Conservation (phyloP, 352 stramenopile species). For the Phytophthora pistaciae region DNA sequence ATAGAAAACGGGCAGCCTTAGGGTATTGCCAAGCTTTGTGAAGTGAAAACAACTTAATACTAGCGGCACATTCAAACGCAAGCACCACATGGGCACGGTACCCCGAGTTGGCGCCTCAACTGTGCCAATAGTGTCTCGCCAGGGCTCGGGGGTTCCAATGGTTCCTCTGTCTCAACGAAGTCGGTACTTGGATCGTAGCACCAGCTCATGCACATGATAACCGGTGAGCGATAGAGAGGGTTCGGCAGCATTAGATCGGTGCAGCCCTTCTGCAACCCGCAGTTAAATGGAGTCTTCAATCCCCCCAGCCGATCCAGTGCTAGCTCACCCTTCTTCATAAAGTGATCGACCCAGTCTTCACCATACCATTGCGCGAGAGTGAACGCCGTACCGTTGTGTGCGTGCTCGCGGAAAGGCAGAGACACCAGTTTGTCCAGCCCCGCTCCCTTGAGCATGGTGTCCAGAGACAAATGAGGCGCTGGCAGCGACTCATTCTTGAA, state of each 20-base stretch:
- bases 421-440: constrained; percentile 29
- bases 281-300: constrained; percentile 14
- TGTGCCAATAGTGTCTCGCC: neutral
- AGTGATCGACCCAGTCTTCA: constrained; percentile 34
- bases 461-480: neutral
- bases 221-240: constrained; percentile 22
- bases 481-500: neutral
- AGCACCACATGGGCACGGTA: too few species aligned
- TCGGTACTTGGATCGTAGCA: constrained; percentile 26
- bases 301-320: constrained; percentile 5
- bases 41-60: too few species aligned
- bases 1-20: too few species aligned
- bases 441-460: constrained; percentile 3
- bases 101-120: neutral
- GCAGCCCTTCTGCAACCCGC: constrained; percentile 22
- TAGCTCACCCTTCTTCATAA: constrained; percentile 19
- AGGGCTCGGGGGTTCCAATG: neutral
- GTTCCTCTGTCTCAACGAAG: constrained; percentile 4
- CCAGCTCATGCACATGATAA: constrained; percentile 32
- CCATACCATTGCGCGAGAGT: constrained; percentile 9
- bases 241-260: constrained; percentile 15
- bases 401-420: constrained; percentile 22
- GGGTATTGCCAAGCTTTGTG: too few species aligned
- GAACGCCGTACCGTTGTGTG: constrained; percentile 24
- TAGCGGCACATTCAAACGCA: too few species aligned